Conservation (phyloP, 2,329 filamentous ascomycete species). For the Cercospora sp. region DNA sequence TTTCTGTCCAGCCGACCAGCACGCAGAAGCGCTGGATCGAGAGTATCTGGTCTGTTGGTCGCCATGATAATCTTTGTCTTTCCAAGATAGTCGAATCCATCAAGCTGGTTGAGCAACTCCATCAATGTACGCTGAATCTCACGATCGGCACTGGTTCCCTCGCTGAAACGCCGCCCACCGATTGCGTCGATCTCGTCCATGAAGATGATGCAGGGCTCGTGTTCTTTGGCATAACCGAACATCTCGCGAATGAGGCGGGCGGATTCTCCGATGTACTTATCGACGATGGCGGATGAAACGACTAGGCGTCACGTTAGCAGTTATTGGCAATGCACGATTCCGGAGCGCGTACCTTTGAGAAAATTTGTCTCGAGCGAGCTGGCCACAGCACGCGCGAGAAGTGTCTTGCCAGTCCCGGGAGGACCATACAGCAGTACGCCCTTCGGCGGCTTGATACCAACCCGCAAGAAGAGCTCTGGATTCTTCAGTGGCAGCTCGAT, state of each 20-base stretch:
- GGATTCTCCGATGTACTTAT: conserved; percentile 99
- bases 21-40: conserved; percentile 88
- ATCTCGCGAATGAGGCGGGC: conserved; percentile 96
- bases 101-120: conserved; percentile 97
- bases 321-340: no score
- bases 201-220: conserved; percentile 99
- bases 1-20: conserved; percentile 94
- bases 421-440: conserved; percentile 95
- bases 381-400: conserved; percentile 90
- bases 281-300: conserved; percentile 96
- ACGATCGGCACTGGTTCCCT: conserved; percentile 94
- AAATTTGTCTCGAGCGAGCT: conserved; percentile 98
- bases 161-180: conserved; percentile 91
- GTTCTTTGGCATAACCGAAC: conserved; percentile 99
- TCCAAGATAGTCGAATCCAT: conserved; percentile 98
- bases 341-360: conserved; percentile 71
- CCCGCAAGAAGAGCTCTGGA: conserved; percentile 92
- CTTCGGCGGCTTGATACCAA: conserved; percentile 98
- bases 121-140: conserved; percentile 98
- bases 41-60: conserved; percentile 93
- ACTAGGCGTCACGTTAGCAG: conserved; percentile 56
- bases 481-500: conserved; percentile 98
- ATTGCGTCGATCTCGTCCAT: conserved; percentile 99
- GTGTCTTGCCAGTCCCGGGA: conserved; percentile 93
- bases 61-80: conserved; percentile 99